phyloP scores from a whole-genome alignment of 1,284 basidiomycete species.

The Puccinia hordei region DNA sequence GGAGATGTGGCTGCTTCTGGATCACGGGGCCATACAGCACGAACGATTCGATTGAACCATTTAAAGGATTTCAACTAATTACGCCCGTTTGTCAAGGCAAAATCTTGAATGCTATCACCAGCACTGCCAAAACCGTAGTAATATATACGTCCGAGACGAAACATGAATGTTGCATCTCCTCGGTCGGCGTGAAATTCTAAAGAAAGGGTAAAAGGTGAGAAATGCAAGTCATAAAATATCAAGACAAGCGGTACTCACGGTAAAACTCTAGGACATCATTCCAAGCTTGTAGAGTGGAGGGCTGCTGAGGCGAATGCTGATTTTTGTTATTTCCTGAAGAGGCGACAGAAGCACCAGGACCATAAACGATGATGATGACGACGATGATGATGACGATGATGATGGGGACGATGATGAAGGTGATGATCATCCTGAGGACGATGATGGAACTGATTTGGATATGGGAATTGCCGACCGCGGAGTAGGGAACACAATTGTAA shows the following conservation, averaged over 20 bases:
- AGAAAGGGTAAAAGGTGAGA: neutral
- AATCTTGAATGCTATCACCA: conserved; percentile 46
- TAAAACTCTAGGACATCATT: conserved; percentile 58
- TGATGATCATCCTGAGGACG: too few relatives aligned
- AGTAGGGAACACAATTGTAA: too few relatives aligned
- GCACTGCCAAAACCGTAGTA: conserved; percentile 84
- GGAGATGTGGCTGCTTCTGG: conserved; percentile 51
- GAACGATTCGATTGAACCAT: conserved; percentile 80
- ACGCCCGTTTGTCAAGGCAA: conserved; percentile 54
- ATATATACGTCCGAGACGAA: conserved; percentile 84
- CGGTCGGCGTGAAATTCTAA: conserved; percentile 79
- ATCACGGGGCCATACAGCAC: conserved; percentile 72
- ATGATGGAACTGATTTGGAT: too few relatives aligned
- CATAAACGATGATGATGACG: too few relatives aligned
- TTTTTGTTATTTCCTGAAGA: conserved; percentile 63
- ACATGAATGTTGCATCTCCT: conserved; percentile 79
- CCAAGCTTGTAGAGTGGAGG: conserved; percentile 56
- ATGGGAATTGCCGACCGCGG: too few relatives aligned
- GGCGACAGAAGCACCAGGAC: conserved; percentile 86
- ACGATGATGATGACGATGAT: too few relatives aligned
- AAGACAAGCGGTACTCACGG: conserved; percentile 33
- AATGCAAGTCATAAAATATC: neutral
- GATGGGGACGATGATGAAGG: conserved; percentile 61
- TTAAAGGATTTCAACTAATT: conserved; percentile 73
- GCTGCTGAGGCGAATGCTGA: conserved; percentile 50